Base-by-base conservation (phyloP, 1,284 basidiomycete genomes). In the Melampsora occidentalis region DNA sequence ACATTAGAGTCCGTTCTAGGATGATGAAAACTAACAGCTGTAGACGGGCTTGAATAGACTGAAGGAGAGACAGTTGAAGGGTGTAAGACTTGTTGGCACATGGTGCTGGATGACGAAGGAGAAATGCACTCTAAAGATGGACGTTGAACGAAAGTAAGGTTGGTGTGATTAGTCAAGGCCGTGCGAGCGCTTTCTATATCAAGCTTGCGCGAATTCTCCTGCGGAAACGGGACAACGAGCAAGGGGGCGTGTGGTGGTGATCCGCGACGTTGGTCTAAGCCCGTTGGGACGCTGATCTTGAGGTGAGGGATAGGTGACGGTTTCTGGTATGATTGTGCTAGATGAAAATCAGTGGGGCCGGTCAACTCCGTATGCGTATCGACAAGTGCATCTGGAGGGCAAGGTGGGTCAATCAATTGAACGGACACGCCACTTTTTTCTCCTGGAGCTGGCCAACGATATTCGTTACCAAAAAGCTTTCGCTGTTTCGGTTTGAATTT, bases 11-110 rank as follows among this genome's bases (percentile, higher is more conserved):
- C 28, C 53, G 53, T n/a, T 57, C 53, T 20, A 28, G 53, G 53
- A 12, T 57, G 53, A 14, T 46, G 42, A 46, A 46, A 46, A 28
- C 53, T 57, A 57, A 57, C 53, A 57, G 53, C 53, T 57, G 53
- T 57, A n/a, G 28, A 76, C 59, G 53, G 63, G 57, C 2, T 63
- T 57, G 28, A 76, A 62, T 42, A 53, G 33, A 69, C 49, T n/a
- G 57, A 69, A 69, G 72, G 66, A 69, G 66, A 76, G 59, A 76
- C 66, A 61, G 57, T 46, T 59, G 66, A 42, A 67, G 71, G 71
- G 39, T 75, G 71, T 7, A 75, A 31, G 31, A 76, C 67, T 76
- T 76, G 72, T 68, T 63, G 68, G 64, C 67, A 68, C 42, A 33
- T 69, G 18, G 66, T n/a, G 28, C 49, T 61, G 14, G 53, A 57